Conservation (phyloP, 108 stramenopile species). For the Fragilariopsis cylindrus region DNA sequence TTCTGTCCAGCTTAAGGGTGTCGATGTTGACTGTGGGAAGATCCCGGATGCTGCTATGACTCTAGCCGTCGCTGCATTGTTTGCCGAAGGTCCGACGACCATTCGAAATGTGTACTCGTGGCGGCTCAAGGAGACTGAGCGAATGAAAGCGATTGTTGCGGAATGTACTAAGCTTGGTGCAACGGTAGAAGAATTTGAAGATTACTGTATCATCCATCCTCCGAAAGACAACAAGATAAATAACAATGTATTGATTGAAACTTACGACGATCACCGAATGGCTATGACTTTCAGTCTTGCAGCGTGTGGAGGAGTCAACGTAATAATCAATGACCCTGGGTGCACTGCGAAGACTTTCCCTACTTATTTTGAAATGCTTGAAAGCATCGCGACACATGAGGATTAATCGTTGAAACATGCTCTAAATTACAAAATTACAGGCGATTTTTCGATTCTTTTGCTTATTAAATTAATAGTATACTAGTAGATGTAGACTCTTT, state of each 20-base stretch:
- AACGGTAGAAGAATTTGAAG: conserved; percentile 89
- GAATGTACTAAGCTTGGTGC: conserved; percentile 97
- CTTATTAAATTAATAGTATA: too few relatives aligned
- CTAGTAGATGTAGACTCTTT: too few relatives aligned
- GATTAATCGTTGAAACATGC: not conserved
- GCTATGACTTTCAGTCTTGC: conserved; percentile 97
- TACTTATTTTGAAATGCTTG: conserved; percentile 93
- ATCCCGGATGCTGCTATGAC: conserved; percentile 99
- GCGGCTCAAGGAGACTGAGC: conserved; percentile 97
- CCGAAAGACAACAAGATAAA: conserved; percentile 80
- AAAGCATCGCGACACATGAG: conserved; percentile 68
- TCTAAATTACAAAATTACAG: too few relatives aligned
- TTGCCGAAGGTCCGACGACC: conserved; percentile 94
- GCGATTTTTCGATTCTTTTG: not conserved
- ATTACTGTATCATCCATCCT: conserved; percentile 94
- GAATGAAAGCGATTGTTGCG: conserved; percentile 98
- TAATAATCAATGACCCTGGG: conserved; percentile 93
- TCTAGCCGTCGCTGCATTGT: conserved; percentile 92
- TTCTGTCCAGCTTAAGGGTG: conserved; percentile 75
- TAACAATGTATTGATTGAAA: conserved; percentile 92
- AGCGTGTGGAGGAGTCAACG: conserved; percentile 95
- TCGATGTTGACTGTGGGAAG: conserved; percentile 96
- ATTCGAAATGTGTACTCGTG: conserved; percentile 98
- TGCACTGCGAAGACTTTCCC: conserved; percentile 98
- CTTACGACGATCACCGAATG: conserved; percentile 99